Evolutionary conservation across 495 filamentous ascomycete genomes (phyloP).

Genomic region (Aspergillus bertholletiae): DNA sequence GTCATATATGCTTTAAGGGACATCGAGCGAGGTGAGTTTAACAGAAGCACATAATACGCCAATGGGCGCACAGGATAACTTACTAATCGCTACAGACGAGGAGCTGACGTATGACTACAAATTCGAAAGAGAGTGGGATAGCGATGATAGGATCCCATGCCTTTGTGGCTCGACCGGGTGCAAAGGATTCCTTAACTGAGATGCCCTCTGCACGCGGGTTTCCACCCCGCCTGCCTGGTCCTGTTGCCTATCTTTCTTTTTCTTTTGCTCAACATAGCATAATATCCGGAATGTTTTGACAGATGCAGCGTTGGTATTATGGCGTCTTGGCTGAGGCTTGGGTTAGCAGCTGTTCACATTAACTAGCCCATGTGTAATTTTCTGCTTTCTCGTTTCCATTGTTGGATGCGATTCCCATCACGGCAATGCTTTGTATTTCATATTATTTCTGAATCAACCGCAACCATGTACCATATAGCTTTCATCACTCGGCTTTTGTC

Average conservation of each 20-base stretch:
- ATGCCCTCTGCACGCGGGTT: background rate
- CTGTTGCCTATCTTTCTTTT: background rate
- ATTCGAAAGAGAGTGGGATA: slow-evolving; percentile 95
- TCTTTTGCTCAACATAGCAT: background rate
- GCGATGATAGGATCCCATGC: slow-evolving; percentile 92
- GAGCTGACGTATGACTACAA: slow-evolving; percentile 99
- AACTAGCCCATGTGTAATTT: background rate
- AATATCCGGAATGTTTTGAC: background rate
- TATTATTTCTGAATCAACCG: slow-evolving; percentile 9
- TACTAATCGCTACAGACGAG: slow-evolving; percentile 68
- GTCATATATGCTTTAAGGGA: slow-evolving; percentile 97
- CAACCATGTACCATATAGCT: slow-evolving; percentile 15
- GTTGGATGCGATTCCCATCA: background rate
- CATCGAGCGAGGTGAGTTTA: slow-evolving; percentile 82
- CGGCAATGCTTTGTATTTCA: slow-evolving; percentile 5
- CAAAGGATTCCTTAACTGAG: slow-evolving; percentile 97
- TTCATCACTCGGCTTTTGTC: background rate
- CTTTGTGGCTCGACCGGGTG: slow-evolving; percentile 92
- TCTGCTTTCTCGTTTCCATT: background rate
- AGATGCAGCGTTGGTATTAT: background rate
- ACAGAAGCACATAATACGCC: background rate
- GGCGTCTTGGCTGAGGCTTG: background rate
- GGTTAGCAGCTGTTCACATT: background rate
- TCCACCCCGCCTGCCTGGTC: background rate
- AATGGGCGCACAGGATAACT: background rate